Base-by-base conservation (phyloP, 345 rosid genomes). In the Brassica nigra region DNA sequence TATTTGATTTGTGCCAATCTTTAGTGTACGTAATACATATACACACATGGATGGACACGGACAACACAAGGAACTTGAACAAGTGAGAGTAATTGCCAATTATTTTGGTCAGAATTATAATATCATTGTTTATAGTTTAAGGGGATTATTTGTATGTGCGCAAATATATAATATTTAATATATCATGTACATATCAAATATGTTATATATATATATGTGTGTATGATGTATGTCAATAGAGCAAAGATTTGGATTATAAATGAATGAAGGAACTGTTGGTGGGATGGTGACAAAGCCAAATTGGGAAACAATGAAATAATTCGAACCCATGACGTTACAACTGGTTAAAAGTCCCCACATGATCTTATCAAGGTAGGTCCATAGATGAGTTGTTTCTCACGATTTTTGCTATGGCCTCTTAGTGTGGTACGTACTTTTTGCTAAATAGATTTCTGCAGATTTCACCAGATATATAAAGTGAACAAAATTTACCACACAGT, bases 281-380 rank as follows among this genome's bases (percentile, higher is more conserved):
- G 72, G 44, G 76, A 70, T 69, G 58, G 42, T 64, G 83, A 74
- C 83, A 74, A 70, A 54, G 37, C 42, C 70, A 55, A 75, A 64
- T 39, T 55, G 69, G n/a, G 68, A 66, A 68, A 33, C 65, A 75
- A 55, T 70, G 76, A 75, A 70, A 76, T 75, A 75, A 75, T 70
- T 70, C 61, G 76, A 75, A 64, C 83, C 83, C 83, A 80, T 82
- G 79, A 77, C 82, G 33, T 77, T 78, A 74, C 79, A 82, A 77
- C 82, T 74, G 47, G 76, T 70, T 72, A 18, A 70, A 74, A 73
- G 79, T 74, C 79, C 83, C 76, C 72, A 82, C 84, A 62, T 73
- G 63, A 77, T 77, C 76, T 77, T 68, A 77, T 77, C 68, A 73
- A 75, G 33, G 73, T 75, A 65, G 73, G 68, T 70, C 76, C 76